phyloP scores from a whole-genome alignment of 208 protist species.

The Acanthamoeba triangularis region DNA sequence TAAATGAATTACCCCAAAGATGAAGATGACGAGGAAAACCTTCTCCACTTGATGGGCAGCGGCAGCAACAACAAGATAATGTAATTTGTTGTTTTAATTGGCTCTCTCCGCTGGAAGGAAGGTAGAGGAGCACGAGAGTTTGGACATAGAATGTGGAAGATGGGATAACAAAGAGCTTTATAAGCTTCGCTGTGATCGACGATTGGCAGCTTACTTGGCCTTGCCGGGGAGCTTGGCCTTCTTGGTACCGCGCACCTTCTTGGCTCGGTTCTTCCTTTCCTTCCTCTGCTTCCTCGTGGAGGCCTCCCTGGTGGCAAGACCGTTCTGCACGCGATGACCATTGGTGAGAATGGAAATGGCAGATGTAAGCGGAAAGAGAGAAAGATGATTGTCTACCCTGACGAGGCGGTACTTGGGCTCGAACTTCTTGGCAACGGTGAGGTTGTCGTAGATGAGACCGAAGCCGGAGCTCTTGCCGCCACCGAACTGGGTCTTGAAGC shows the following conservation, averaged over 20 bases:
- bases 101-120: neutral
- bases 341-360: neutral
- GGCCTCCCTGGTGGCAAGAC: conserved; percentile 93
- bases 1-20: neutral
- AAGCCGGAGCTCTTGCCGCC: conserved; percentile 99
- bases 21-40: no score
- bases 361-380: neutral
- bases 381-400: conserved; percentile 89
- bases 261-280: conserved; percentile 99
- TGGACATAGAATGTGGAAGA: neutral
- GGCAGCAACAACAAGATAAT: neutral
- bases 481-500: conserved; percentile 99
- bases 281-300: conserved; percentile 98
- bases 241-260: conserved; percentile 98
- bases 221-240: conserved; percentile 93
- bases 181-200: conserved; percentile 7
- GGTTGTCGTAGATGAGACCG: conserved; percentile 99
- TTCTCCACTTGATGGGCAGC: no score
- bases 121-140: neutral
- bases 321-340: conserved; percentile 78
- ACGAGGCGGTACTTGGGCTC: conserved; percentile 99
- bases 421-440: conserved; percentile 95
- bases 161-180: conserved; percentile 13
- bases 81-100: conserved; percentile 10
- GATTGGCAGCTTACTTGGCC: conserved; percentile 57